phyloP scores from a whole-genome alignment of 106 monocot genomes.

The Phalaenopsis aphrodite region DNA sequence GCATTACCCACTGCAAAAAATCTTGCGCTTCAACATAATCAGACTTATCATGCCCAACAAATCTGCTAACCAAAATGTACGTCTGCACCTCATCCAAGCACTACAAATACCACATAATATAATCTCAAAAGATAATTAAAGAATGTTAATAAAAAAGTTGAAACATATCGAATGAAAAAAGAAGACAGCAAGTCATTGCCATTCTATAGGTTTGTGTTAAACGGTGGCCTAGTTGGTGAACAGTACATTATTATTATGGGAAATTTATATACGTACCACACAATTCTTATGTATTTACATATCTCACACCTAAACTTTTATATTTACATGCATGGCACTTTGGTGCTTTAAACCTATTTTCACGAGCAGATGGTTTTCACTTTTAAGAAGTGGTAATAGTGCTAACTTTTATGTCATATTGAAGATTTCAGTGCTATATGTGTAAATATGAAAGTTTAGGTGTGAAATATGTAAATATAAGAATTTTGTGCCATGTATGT shows the following conservation, averaged over 20 bases:
- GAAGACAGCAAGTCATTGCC: neutral
- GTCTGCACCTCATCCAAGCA: conserved; percentile 91
- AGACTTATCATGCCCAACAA: conserved; percentile 13
- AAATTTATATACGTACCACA: too few relatives aligned
- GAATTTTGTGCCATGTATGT: too few relatives aligned
- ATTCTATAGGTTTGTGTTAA: neutral
- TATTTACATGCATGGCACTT: too few relatives aligned
- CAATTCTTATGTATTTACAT: too few relatives aligned
- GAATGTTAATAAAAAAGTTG: neutral
- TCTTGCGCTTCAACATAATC: conserved; percentile 27
- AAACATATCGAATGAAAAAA: neutral
- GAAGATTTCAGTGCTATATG: too few relatives aligned
- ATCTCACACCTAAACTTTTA: too few relatives aligned
- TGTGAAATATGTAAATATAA: too few relatives aligned
- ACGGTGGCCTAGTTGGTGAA: neutral
- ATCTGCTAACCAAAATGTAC: conserved; percentile 63
- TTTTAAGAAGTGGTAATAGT: too few relatives aligned
- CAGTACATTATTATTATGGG: neutral
- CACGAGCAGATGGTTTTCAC: too few relatives aligned
- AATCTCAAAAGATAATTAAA: neutral
- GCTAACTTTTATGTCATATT: too few relatives aligned
- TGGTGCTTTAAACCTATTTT: too few relatives aligned
- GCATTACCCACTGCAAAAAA: conserved; percentile 46
- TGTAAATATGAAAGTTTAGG: too few relatives aligned
- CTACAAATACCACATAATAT: conserved; percentile 25